Evolutionary conservation across 306 rosid species (phyloP), one percentile per base, ranked within the genome.

Genomic region (Morella rubra): DNA sequence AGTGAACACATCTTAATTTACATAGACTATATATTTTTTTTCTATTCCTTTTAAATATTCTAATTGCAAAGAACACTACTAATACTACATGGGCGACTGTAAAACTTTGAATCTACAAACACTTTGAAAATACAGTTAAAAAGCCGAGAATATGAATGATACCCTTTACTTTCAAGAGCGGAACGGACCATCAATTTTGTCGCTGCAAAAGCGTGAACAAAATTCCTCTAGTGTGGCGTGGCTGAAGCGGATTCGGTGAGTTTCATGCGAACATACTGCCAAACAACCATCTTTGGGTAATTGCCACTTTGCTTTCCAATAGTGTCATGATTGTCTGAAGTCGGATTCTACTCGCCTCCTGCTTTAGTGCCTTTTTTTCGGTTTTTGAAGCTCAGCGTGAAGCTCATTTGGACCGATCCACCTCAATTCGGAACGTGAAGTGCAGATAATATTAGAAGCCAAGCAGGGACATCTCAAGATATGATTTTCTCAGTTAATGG

Each of bases 401-500:
- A 32, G 37, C 37, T 32, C 37, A 32, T 32, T 32, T 32, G 37
- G 37, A 32, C 2, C 37, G 3, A 32, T 32, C 37, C 37, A 32
- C 69, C 80, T 22, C 54, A 65, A 71, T 58, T 58, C 27, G 71
- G 82, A 81, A 62, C 11, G n/a, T n/a, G 60, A 61, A n/a, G 52
- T 73, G 77, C 69, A 73, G 72, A 72, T 67, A 41, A 19, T 22
- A 12, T 44, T 19, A n/a, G 46, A 42, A 59, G 49, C 8, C 27
- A 59, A 68, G 24, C 8, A 22, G 8, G 46, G 64, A 70, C 50
- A 74, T 65, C 80, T 87, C 87, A 85, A 71, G 93, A 83, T 77
- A 79, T 81, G 56, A 81, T 79, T 18, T 90, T 88, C 84, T 92
- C 87, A 3, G 87, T 79, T 68, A 78, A 77, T 46, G 94, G 76